Evolutionary conservation across 768 basidiomycete genomes (phyloP), one percentile per base, ranked within the genome.

Genomic region (Holtermanniella nyarrowii): DNA sequence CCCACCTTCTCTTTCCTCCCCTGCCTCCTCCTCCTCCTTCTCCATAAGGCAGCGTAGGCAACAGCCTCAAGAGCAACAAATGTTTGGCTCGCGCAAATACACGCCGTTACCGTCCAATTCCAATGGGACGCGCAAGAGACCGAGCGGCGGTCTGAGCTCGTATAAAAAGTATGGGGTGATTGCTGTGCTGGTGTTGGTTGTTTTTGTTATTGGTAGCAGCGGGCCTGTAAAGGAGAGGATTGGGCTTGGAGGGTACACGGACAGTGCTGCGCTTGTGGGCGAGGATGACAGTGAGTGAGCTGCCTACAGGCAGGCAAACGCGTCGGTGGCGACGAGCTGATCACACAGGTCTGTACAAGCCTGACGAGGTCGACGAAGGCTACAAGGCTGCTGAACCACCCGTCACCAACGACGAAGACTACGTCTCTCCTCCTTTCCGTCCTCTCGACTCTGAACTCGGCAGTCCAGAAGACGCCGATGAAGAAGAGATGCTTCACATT

Each of bases 1-100:
- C 88, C 86, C 87, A 89, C n/a, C n/a, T n/a, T n/a, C n/a, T n/a
- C n/a, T n/a, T n/a, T n/a, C n/a, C n/a, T n/a, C n/a, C n/a, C n/a
- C n/a, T n/a, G n/a, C n/a, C n/a, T n/a, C n/a, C n/a, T n/a, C n/a
- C n/a, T n/a, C n/a, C n/a, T n/a, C n/a, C n/a, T n/a, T n/a, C n/a
- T n/a, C n/a, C n/a, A n/a, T n/a, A n/a, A n/a, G n/a, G n/a, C n/a
- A n/a, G n/a, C n/a, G n/a, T n/a, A n/a, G n/a, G n/a, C n/a, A n/a
- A n/a, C n/a, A n/a, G n/a, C n/a, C n/a, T n/a, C n/a, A n/a, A n/a
- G n/a, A n/a, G n/a, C n/a, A n/a, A n/a, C n/a, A n/a, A 44, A 69
- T 69, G 68, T 69, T 69, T 50, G 53, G 57, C 25, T 58, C 65
- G 37, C 54, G 68, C 16, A 69, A 66, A 53, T 69, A 69, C 44